Evolutionary conservation across 805 yeast species (phyloP).

Genomic region (Monosporozyma aerobia): DNA sequence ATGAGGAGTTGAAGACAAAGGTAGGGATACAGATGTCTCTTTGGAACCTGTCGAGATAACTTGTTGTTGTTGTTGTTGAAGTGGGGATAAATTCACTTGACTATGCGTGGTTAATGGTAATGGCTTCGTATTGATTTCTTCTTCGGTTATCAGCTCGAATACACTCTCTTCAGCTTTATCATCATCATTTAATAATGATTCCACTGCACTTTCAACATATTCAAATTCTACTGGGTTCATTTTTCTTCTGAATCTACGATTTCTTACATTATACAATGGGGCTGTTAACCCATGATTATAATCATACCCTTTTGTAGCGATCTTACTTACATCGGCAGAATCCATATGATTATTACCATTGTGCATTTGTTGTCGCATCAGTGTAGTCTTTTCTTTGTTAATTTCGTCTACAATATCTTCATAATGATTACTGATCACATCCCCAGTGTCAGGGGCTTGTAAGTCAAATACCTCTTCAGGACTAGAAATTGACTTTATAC

Average conservation of each 20-base stretch:
- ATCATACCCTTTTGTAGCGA: constrained; percentile 23
- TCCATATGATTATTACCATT: constrained; percentile 21
- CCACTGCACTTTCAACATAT: constrained; percentile 69
- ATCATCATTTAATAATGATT: constrained; percentile 64
- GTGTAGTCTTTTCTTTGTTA: constrained; percentile 15
- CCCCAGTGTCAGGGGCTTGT: constrained; percentile 35
- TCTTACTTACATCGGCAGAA: constrained; percentile 20
- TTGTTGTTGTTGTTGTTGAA: neutral
- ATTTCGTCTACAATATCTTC: constrained; percentile 23
- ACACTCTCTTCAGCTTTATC: constrained; percentile 74
- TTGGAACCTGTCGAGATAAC: neutral
- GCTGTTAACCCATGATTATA: constrained; percentile 76
- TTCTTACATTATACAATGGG: constrained; percentile 63
- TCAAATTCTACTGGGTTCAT: constrained; percentile 65
- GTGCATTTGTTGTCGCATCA: constrained; percentile 14
- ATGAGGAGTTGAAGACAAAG: neutral
- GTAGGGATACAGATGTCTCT: neutral
- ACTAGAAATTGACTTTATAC: constrained; percentile 44
- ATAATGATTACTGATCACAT: constrained; percentile 28
- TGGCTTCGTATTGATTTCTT: constrained; percentile 27
- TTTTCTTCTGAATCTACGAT: constrained; percentile 62
- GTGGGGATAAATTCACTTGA: neutral
- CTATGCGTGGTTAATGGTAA: constrained; percentile 9
- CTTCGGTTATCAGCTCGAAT: constrained; percentile 64
- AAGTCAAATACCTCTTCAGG: constrained; percentile 41